Percentiles rank a stretch among this genome's conserved stretches.
These are phyloP conservation scores for Pseudopithomyces maydicus DNA, from an alignment of 2,329 filamentous ascomycete genomes.

Conservation along the genomic window DNA sequence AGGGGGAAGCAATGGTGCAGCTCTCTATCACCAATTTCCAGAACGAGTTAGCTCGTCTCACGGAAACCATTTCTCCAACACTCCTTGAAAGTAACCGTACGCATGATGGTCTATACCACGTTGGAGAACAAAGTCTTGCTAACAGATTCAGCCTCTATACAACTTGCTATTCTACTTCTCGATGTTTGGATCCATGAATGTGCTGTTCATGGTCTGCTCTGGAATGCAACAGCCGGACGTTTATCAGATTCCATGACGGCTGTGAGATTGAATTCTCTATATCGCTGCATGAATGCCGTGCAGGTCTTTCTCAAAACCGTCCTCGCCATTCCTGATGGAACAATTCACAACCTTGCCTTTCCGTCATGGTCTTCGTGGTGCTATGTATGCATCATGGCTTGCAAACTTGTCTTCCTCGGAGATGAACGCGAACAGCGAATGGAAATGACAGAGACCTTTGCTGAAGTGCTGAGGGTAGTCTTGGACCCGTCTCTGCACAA, in stretches of 20 bases:
- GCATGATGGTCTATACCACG: background rate
- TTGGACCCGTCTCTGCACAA: constrained; percentile 6
- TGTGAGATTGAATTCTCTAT: constrained; percentile 13
- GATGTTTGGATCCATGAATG: constrained; percentile 28
- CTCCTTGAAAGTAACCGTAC: constrained; percentile 12
- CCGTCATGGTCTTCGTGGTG: constrained; percentile 26
- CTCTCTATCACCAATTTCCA: constrained; percentile 20
- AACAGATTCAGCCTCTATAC: constrained; percentile 6
- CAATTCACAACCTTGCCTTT: constrained; percentile 20
- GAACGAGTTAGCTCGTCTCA: constrained; percentile 20
- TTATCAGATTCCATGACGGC: constrained; percentile 6
- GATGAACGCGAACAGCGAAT: constrained; percentile 22
- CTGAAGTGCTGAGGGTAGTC: constrained; percentile 16
- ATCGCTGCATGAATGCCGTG: constrained; percentile 12
- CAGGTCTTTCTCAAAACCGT: constrained; percentile 20
- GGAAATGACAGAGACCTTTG: constrained; percentile 12
- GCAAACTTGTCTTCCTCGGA: constrained; percentile 29
- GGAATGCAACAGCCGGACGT: constrained; percentile 3
- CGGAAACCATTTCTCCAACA: constrained; percentile 4
- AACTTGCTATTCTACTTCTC: constrained; percentile 11
- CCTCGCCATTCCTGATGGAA: constrained; percentile 7
- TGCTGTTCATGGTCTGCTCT: constrained; percentile 24
- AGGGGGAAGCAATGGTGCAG: constrained; percentile 22
- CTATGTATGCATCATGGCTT: constrained; percentile 28
- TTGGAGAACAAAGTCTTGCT: background rate